Base-by-base conservation (phyloP, 768 basidiomycete species). In the Xerocomellus intermedius region DNA sequence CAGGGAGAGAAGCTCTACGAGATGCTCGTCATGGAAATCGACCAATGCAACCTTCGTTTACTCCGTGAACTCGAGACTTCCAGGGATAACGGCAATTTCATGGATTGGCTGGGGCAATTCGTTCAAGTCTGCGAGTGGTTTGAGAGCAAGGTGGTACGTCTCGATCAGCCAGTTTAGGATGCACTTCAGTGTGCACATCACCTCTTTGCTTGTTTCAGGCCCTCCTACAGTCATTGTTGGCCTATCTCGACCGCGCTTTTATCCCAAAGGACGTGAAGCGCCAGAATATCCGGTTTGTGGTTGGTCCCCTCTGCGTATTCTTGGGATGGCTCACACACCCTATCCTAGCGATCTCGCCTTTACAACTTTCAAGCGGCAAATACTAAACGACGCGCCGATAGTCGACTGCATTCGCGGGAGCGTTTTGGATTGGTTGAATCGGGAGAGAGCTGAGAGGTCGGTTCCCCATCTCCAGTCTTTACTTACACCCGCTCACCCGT, bases 181-280 rank as follows among this genome's bases (percentile, higher is more conserved):
- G 33, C 36, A 3, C 14, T 28, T 19, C 33, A 46, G 16, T 49
- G 41, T 55, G 52, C 53, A 50, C 16, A 30, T 48, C 39, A 14
- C 50, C 16, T 42, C 5, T 13, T 56, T 38, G 17, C 10, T 39
- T 10, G 35, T 41, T 58, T 22, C 58, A 89, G 87, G 68, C 72
- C 5, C 70, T 90, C 19, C 64, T 91, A 3, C 71, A 79, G 57
- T 85, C 85, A 0, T 69, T 91, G 24, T 70, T 91, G 48, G 81
- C 88, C 3, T 87, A 86, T 66, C 70, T 93, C 48, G 89, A 94
- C 64, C 82, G 87, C 63, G 76, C 78, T 0, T 91, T 85, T 59
- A 76, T 89, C 10, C 62, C 67, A 0, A 71, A 73, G 38, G 69
- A 77, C 32, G 70, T 73, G 26, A 69, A 73, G 13, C 52, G 75